Evolutionary conservation across 2,329 filamentous ascomycete species (phyloP).

Genomic region (Botrytis elliptica): DNA sequence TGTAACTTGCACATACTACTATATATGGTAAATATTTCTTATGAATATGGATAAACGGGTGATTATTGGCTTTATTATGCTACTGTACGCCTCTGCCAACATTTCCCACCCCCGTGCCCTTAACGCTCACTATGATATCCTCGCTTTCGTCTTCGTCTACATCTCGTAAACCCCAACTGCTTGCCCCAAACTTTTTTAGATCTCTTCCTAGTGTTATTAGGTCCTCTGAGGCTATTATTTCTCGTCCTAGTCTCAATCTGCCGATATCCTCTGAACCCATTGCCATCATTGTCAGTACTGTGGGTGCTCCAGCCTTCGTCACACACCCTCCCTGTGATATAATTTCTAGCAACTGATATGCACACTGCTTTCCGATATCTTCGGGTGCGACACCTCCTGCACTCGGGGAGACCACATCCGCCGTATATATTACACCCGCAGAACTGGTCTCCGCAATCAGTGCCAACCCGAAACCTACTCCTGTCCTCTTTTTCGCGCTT

Average conservation of each 20-base stretch:
- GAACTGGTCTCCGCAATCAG: constrained; percentile 90
- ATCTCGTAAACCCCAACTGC: constrained; percentile 85
- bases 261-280: constrained; percentile 98
- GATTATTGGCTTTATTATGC: constrained; percentile 44
- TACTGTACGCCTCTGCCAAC: constrained; percentile 78
- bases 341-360: constrained; percentile 82
- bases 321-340: constrained; percentile 82
- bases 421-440: constrained; percentile 77
- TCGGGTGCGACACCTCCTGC: constrained; percentile 82
- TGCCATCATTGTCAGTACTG: constrained; percentile 85
- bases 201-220: constrained; percentile 80
- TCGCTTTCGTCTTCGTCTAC: constrained; percentile 58
- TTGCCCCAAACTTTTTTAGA: constrained; percentile 82
- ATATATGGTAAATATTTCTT: not conserved
- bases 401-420: constrained; percentile 74
- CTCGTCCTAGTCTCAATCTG: constrained; percentile 74
- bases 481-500: constrained; percentile 65
- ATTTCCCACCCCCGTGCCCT: constrained; percentile 91
- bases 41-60: not conserved
- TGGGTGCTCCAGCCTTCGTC: constrained; percentile 66
- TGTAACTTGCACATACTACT: not conserved
- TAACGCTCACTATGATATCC: constrained; percentile 85
- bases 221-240: constrained; percentile 78
- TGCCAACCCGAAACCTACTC: constrained; percentile 87
- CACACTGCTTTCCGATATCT: constrained; percentile 84